Percentiles rank a stretch among this genome's conserved stretches.
Evolutionary conservation across 2,329 filamentous ascomycete genomes (phyloP).

Genomic region (Aureobasidium pullulans): DNA sequence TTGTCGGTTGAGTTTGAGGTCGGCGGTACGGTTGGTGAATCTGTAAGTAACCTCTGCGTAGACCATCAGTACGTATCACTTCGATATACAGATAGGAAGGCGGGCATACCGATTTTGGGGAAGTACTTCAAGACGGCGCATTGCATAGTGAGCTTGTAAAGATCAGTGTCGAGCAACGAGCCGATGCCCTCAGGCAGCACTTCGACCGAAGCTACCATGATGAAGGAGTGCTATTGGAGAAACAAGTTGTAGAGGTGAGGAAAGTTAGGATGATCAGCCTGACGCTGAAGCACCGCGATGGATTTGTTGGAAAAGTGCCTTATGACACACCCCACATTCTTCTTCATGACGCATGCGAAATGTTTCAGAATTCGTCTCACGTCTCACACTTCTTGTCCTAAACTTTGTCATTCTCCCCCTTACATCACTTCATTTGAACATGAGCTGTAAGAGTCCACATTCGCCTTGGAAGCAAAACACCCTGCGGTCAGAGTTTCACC

Average conservation of each 20-base stretch:
- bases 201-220: constrained; percentile 10
- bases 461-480: too few species aligned
- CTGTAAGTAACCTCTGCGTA: constrained; percentile 68
- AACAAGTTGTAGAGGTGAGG: background rate
- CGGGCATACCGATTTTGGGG: constrained; percentile 48
- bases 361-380: constrained; percentile 1
- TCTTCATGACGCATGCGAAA: background rate
- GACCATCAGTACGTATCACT: constrained; percentile 11
- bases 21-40: constrained; percentile 90
- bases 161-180: constrained; percentile 49
- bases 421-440: too few species aligned
- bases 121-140: constrained; percentile 92
- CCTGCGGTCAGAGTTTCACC: too few species aligned
- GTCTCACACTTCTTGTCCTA: background rate
- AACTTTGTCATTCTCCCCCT: background rate
- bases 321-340: background rate
- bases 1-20: constrained; percentile 79
- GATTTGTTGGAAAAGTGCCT: background rate
- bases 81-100: background rate
- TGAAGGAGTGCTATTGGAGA: background rate
- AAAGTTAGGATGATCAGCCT: background rate
- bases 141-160: constrained; percentile 99
- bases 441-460: too few species aligned
- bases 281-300: constrained; percentile 2
- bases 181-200: constrained; percentile 31